These are phyloP conservation scores for Puccinia polysora DNA, from an alignment of 1,284 basidiomycete species.

Conservation along the genomic window DNA sequence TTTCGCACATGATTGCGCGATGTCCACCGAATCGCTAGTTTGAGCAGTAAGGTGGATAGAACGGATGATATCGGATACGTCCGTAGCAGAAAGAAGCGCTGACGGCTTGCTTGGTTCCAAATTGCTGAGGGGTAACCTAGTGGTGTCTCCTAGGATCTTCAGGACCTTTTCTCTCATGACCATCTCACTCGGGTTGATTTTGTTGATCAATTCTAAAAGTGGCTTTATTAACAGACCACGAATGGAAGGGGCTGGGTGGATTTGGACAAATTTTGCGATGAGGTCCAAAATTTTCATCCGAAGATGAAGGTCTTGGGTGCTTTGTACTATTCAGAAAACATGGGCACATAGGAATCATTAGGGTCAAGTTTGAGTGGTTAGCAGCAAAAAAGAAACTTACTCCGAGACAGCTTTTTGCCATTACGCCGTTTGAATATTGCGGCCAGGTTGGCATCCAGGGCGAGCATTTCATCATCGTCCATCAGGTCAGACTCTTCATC, in stretches of 20 bases:
- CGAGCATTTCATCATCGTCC: constrained; percentile 42
- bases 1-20: constrained; percentile 9
- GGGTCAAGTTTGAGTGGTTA: neutral
- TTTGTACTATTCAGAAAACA: constrained; percentile 1
- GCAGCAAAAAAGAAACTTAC: constrained; percentile 4
- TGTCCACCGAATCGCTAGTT: neutral
- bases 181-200: constrained; percentile 7
- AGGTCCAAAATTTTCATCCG: constrained; percentile 33
- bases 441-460: constrained; percentile 35
- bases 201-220: constrained; percentile 24
- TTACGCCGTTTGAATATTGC: constrained; percentile 26
- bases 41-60: constrained; percentile 14
- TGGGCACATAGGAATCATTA: neutral
- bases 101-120: neutral
- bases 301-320: constrained; percentile 34
- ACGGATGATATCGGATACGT: neutral
- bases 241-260: constrained; percentile 5
- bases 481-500: constrained; percentile 15
- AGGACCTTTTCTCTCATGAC: constrained; percentile 21
- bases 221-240: constrained; percentile 14
- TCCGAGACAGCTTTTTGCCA: constrained; percentile 8
- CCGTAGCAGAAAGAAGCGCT: neutral
- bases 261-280: constrained; percentile 34
- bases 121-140: constrained; percentile 3
- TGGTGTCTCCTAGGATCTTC: constrained; percentile 18